These are phyloP conservation scores for Penicillium canariense DNA, from an alignment of 495 filamentous ascomycete genomes.

Conservation along the genomic window DNA sequence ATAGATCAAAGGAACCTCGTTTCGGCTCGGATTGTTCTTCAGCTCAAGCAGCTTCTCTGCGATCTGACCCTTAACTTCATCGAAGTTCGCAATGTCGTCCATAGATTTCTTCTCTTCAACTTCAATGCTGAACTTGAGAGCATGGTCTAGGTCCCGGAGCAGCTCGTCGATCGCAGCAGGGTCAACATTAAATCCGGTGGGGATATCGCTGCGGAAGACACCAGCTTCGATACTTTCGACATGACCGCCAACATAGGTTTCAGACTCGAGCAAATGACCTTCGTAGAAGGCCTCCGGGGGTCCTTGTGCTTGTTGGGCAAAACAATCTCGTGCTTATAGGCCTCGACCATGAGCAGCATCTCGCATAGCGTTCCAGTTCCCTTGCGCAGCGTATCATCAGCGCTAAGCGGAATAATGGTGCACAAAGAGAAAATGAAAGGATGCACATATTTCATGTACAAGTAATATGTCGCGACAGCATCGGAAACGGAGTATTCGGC, in stretches of 20 bases:
- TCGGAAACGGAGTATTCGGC: slow-evolving; percentile 99
- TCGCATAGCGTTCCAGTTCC: slow-evolving; percentile 97
- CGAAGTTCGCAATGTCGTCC: slow-evolving; percentile 88
- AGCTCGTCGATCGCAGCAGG: slow-evolving; percentile 85
- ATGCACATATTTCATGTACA: slow-evolving; percentile 99
- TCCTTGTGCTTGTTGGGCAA: slow-evolving; percentile 95
- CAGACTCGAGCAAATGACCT: slow-evolving; percentile 90
- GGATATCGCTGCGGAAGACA: slow-evolving; percentile 94
- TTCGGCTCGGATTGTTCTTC: slow-evolving; percentile 75
- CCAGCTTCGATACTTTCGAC: slow-evolving; percentile 99
- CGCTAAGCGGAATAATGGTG: slow-evolving; percentile 90
- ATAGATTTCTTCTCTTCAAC: slow-evolving; percentile 94
- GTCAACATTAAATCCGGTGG: slow-evolving; percentile 87
- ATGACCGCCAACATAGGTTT: slow-evolving; percentile 98
- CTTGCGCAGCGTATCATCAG: slow-evolving; percentile 90
- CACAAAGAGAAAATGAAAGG: slow-evolving; percentile 98
- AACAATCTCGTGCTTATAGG: slow-evolving; percentile 87
- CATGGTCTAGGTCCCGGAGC: slow-evolving; percentile 80
- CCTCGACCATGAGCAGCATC: slow-evolving; percentile 98
- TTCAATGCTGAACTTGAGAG: slow-evolving; percentile 84
- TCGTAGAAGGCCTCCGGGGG: slow-evolving; percentile 94
- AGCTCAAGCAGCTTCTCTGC: slow-evolving; percentile 65
- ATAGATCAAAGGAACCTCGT: slow-evolving; percentile 89
- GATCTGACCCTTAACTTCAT: slow-evolving; percentile 88
- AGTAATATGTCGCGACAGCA: slow-evolving; percentile 96